Evolutionary conservation across 2,329 filamentous ascomycete genomes (phyloP).

Genomic region (Shiraia sp.): DNA sequence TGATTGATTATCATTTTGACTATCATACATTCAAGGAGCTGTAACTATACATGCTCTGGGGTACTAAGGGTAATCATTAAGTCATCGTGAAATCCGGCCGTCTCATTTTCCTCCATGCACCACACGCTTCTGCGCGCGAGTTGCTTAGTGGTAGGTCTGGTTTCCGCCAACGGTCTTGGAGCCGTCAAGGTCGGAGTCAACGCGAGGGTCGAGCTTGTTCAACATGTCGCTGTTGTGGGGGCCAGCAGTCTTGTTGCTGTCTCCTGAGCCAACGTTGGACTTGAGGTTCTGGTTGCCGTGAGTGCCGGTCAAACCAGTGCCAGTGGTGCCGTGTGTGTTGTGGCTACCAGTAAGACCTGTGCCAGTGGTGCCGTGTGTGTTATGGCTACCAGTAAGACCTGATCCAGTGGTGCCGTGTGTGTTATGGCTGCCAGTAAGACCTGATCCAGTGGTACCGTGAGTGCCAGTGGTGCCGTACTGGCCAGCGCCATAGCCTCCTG

Average conservation of each 20-base stretch:
- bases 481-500: slow-evolving; percentile 18
- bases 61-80: slow-evolving; percentile 10
- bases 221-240: slow-evolving; percentile 39
- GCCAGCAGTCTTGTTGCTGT: slow-evolving; percentile 39
- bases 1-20: slow-evolving; percentile 2
- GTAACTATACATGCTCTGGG: slow-evolving; percentile 4
- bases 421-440: slow-evolving; percentile 8
- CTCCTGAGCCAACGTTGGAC: slow-evolving; percentile 16
- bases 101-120: slow-evolving; percentile 5
- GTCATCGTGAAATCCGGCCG: slow-evolving; percentile 10
- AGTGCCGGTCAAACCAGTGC: slow-evolving; percentile 12
- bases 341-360: slow-evolving; percentile 2
- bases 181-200: slow-evolving; percentile 42
- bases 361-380: slow-evolving; percentile 3
- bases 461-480: slow-evolving; percentile 12
- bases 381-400: slow-evolving; percentile 7
- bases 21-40: slow-evolving; percentile 1
- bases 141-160: slow-evolving; percentile 25
- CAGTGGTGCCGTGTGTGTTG: slow-evolving; percentile 7
- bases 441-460: slow-evolving; percentile 11
- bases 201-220: slow-evolving; percentile 45
- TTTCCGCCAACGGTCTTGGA: slow-evolving; percentile 36
- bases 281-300: slow-evolving; percentile 1
- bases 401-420: slow-evolving; percentile 6
- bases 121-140: background rate